Conservation (phyloP, 139 green algal species). For the Chlorella sp. region DNA sequence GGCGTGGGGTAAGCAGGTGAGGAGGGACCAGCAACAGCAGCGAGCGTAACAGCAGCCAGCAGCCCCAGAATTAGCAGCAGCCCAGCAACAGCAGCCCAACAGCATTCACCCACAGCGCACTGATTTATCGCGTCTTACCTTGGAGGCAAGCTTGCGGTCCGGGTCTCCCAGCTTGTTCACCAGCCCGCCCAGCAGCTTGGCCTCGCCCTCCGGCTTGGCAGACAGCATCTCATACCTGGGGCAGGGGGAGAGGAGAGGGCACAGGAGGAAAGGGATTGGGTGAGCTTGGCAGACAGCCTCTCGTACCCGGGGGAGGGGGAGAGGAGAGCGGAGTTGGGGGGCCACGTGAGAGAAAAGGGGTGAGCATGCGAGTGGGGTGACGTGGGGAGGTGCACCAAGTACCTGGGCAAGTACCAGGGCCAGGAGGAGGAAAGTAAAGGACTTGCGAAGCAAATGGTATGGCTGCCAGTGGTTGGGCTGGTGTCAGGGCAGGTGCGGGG, state of each 20-base stretch:
- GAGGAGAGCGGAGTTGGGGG: too few species aligned
- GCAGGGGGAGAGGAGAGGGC: too few species aligned
- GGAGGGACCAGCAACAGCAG: background rate
- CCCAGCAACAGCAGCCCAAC: background rate
- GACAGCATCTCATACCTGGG: constrained; percentile 7
- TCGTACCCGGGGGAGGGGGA: background rate
- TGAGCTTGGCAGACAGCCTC: background rate
- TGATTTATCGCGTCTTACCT: too few species aligned
- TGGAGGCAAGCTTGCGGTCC: constrained; percentile 85
- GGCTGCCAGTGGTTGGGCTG: too few species aligned
- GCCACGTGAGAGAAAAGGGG: background rate
- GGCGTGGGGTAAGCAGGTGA: background rate
- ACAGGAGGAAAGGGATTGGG: background rate
- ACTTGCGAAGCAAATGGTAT: too few species aligned
- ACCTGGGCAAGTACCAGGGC: too few species aligned
- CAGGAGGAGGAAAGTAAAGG: too few species aligned
- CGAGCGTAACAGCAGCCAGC: background rate
- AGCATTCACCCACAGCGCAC: too few species aligned
- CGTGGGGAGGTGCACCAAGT: too few species aligned
- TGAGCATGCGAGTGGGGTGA: too few species aligned
- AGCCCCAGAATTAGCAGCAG: background rate
- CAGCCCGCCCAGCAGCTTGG: constrained; percentile 75
- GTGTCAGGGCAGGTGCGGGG: too few species aligned
- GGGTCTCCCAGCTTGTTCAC: constrained; percentile 97
- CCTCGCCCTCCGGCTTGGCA: constrained; percentile 50